Evolutionary conservation across 192 early-diverging fungal species (phyloP).

Genomic region (Coemansia sp.): DNA sequence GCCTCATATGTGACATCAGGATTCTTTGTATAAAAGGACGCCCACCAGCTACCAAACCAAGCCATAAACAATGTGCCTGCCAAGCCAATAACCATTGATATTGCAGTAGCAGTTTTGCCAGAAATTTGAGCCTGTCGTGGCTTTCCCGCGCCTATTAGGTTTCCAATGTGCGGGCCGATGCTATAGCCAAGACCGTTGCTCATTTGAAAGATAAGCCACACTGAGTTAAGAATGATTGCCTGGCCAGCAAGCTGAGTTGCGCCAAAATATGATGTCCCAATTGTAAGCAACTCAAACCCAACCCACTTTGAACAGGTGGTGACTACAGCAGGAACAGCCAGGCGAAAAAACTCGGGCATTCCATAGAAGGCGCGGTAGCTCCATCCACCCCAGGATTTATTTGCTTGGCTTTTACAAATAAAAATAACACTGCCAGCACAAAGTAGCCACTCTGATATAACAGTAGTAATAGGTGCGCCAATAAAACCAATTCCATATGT

Average conservation of each 20-base stretch:
- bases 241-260: slow-evolving; percentile 68
- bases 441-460: slow-evolving; percentile 73
- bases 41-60: slow-evolving; percentile 25
- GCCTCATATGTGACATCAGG: slow-evolving; percentile 67
- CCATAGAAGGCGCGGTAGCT: slow-evolving; percentile 62
- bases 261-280: slow-evolving; percentile 72
- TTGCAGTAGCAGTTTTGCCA: slow-evolving; percentile 45
- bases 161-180: slow-evolving; percentile 73
- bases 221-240: slow-evolving; percentile 60
- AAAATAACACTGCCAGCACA: slow-evolving; percentile 65
- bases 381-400: slow-evolving; percentile 84
- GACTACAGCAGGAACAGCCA: slow-evolving; percentile 77
- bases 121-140: slow-evolving; percentile 61
- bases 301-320: slow-evolving; percentile 86
- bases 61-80: slow-evolving; percentile 10
- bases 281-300: slow-evolving; percentile 68
- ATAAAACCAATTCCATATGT: slow-evolving; percentile 67
- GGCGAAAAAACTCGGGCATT: slow-evolving; percentile 59
- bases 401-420: slow-evolving; percentile 56
- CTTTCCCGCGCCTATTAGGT: slow-evolving; percentile 62
- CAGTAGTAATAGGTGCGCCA: slow-evolving; percentile 77
- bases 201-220: slow-evolving; percentile 67
- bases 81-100: slow-evolving; percentile 56
- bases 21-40: slow-evolving; percentile 62
- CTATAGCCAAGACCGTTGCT: slow-evolving; percentile 75